Percentiles rank a stretch among this genome's conserved stretches.
Evolutionary conservation across 1,139 yeast genomes (phyloP).

Genomic region (Candida sp.): DNA sequence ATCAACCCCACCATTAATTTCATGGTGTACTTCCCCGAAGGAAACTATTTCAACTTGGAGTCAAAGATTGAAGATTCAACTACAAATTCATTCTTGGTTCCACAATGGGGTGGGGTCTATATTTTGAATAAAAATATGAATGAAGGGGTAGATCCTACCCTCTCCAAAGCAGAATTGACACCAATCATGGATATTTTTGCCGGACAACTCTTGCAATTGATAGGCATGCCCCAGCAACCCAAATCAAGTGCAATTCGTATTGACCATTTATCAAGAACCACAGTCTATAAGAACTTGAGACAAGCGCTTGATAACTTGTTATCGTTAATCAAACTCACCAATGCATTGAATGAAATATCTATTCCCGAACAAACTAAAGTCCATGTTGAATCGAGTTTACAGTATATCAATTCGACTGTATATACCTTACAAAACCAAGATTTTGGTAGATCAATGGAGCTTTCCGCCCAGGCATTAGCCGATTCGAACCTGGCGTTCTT

Average conservation of each 20-base stretch:
- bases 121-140: constrained; percentile 43
- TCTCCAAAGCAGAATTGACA: constrained; percentile 46
- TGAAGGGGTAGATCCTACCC: constrained; percentile 15
- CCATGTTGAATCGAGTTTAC: constrained; percentile 42
- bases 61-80: constrained; percentile 40
- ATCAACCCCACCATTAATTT: constrained; percentile 68
- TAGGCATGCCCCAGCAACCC: constrained; percentile 61
- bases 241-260: constrained; percentile 59
- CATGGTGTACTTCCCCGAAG: constrained; percentile 57
- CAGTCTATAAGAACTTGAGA: constrained; percentile 51
- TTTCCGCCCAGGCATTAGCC: constrained; percentile 54
- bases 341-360: constrained; percentile 72
- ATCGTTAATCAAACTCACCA: constrained; percentile 66
- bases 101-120: constrained; percentile 86
- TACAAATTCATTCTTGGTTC: constrained; percentile 72
- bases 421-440: constrained; percentile 18
- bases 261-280: constrained; percentile 62
- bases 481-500: constrained; percentile 79
- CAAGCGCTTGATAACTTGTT: constrained; percentile 55
- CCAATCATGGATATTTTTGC: constrained; percentile 69
- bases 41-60: constrained; percentile 41
- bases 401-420: constrained; percentile 30
- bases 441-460: constrained; percentile 46
- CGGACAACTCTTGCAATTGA: constrained; percentile 65
- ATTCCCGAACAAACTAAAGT: constrained; percentile 65